Percentiles rank a stretch among this genome's conserved stretches.
Evolutionary conservation across 495 filamentous ascomycete genomes (phyloP).

Genomic region (Corynascus novoguineensis): DNA sequence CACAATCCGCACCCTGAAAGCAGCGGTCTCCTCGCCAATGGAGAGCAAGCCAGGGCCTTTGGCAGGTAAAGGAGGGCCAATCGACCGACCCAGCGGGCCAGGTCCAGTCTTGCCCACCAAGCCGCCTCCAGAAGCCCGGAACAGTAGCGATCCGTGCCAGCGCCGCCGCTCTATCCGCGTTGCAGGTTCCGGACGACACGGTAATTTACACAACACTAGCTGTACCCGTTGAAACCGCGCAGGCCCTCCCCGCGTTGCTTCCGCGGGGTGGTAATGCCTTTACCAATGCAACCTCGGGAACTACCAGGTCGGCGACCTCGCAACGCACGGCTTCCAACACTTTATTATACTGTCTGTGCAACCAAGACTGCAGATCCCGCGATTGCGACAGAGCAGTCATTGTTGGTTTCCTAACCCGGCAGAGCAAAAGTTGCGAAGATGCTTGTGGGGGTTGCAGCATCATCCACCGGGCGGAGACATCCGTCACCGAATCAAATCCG

Average conservation of each 20-base stretch:
- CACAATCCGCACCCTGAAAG: background rate
- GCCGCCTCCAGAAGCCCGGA: background rate
- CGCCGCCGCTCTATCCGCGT: background rate
- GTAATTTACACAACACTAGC: background rate
- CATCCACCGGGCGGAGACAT: background rate
- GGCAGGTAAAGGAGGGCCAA: background rate
- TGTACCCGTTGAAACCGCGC: background rate
- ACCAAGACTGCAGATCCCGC: constrained; percentile 10
- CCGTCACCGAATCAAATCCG: background rate
- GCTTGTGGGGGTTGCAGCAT: background rate
- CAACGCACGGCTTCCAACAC: background rate
- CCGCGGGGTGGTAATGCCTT: constrained; percentile 1
- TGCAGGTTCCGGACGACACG: background rate
- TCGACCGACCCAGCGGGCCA: constrained; percentile 1
- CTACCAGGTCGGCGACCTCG: constrained; percentile 15
- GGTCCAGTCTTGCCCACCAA: background rate
- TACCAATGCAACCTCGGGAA: constrained; percentile 12
- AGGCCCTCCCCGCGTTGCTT: background rate
- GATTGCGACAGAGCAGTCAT: background rate
- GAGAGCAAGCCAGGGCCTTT: too few species aligned
- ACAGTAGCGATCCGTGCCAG: background rate
- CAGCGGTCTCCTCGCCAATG: background rate
- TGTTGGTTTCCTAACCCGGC: background rate
- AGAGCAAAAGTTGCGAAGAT: background rate
- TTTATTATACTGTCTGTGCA: constrained; percentile 5